Evolutionary conservation across 805 yeast genomes (phyloP).

Genomic region (Schwanniomyces sp.): DNA sequence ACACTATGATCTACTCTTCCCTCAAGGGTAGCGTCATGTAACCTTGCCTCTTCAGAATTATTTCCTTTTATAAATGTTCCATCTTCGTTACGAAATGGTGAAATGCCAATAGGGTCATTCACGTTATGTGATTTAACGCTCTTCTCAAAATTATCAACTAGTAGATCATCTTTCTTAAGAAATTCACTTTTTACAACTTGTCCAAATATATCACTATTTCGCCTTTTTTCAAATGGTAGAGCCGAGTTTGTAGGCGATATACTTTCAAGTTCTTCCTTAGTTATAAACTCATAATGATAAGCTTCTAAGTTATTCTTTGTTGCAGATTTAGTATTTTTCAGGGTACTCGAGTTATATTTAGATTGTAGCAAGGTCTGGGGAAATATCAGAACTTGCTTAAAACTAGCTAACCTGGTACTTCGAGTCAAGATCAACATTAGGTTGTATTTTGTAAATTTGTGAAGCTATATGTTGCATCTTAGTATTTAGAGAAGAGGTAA

Average conservation of each 20-base stretch:
- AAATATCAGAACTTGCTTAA: neutral
- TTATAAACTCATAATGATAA: slow-evolving; percentile 1
- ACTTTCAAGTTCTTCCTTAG: neutral
- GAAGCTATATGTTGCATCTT: neutral
- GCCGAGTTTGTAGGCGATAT: neutral
- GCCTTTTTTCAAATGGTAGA: slow-evolving; percentile 17
- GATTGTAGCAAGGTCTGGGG: neutral
- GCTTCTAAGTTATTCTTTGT: slow-evolving; percentile 1
- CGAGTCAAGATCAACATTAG: neutral
- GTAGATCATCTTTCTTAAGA: slow-evolving; percentile 7
- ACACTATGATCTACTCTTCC: slow-evolving; percentile 57
- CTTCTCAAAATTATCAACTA: slow-evolving; percentile 6
- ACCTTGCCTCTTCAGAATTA: slow-evolving; percentile 52
- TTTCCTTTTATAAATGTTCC: slow-evolving; percentile 43
- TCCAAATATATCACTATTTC: slow-evolving; percentile 23
- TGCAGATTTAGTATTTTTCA: neutral
- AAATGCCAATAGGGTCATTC: slow-evolving; percentile 7
- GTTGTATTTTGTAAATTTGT: neutral
- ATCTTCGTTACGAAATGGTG: slow-evolving; percentile 38
- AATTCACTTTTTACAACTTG: slow-evolving; percentile 22
- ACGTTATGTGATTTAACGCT: slow-evolving; percentile 1
- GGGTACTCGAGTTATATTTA: neutral
- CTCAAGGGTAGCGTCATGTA: slow-evolving; percentile 54
- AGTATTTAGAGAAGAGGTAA: neutral
- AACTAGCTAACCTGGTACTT: neutral